Base-by-base conservation (phyloP, 1,139 yeast species). In the Tardiomyces blankii region DNA sequence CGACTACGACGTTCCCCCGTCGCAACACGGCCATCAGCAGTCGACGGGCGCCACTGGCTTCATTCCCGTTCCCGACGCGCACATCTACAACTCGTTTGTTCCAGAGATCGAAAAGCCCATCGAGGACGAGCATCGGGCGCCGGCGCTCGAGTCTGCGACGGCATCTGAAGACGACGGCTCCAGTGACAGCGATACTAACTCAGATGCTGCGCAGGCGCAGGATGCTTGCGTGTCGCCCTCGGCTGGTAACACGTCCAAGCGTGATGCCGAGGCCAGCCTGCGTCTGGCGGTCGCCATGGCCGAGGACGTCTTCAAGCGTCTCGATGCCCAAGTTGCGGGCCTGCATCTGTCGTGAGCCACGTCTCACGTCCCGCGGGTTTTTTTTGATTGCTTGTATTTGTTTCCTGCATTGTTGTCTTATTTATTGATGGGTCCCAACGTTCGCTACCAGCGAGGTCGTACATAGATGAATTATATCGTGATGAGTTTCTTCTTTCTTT, bases 51-150 rank as follows among this genome's bases (percentile, higher is more conserved):
- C 18, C 38, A 32, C 18, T 21, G 45, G 44, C 19, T n/a, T 41
- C 11, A 45, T 48, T 39, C 42, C 40, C n/a, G 45, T 54, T 33
- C 54, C 56, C 32, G 48, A 54, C 44, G 50, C 58, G 38, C 55
- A 51, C 30, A 54, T 59, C 5, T 59, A 50, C 51, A 52, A 52
- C 40, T 54, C 62, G 2, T 47, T 51, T 38, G 47, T 59, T 19
- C 62, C 62, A 4, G 59, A 59, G 45, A 45, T 54, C 25, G 58
- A 56, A 43, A 56, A 54, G 48, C 55, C 48, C 42, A 42, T 49
- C 23, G 53, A 49, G 23, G 51, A 45, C 18, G 41, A 43, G 41
- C 45, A 9, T n/a, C n/a, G n/a, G n/a, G n/a, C n/a, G n/a, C n/a
- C n/a, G n/a, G n/a, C n/a, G 30, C 5, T 11, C 8, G 21, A 3